These are phyloP conservation scores for Fusarium brevicatenulatum DNA, from an alignment of 2,329 filamentous ascomycete genomes.

Conservation along the genomic window DNA sequence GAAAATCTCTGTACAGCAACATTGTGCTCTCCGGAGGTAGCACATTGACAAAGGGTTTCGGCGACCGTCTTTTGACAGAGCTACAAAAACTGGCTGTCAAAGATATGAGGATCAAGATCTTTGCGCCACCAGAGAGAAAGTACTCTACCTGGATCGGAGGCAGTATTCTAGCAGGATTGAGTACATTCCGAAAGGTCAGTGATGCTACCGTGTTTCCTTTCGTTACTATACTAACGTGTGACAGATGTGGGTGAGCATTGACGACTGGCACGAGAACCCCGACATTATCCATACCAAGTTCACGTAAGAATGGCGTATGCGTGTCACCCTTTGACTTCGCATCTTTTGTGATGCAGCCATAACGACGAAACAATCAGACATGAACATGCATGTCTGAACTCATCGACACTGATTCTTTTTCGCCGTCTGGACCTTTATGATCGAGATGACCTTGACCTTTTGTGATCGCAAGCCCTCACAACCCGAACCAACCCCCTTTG, in stretches of 20 bases:
- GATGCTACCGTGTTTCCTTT: too few relatives aligned
- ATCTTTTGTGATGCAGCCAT: constrained; percentile 19
- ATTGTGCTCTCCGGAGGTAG: constrained; percentile 97
- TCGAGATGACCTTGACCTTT: constrained; percentile 26
- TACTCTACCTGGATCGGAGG: constrained; percentile 99
- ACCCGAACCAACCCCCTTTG: constrained; percentile 13
- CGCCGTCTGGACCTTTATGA: constrained; percentile 24
- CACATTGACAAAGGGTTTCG: constrained; percentile 96
- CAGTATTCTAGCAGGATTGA: constrained; percentile 94
- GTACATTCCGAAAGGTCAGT: constrained; percentile 95
- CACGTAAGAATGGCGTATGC: constrained; percentile 63
- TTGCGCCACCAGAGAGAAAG: constrained; percentile 95
- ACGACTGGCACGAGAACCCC: constrained; percentile 99
- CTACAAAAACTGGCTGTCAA: constrained; percentile 94
- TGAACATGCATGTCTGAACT: constrained; percentile 1
- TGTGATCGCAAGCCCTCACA: constrained; percentile 28
- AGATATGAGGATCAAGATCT: constrained; percentile 99
- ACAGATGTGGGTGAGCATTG: constrained; percentile 99
- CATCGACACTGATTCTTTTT: constrained; percentile 4
- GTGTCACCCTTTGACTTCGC: constrained; percentile 11
- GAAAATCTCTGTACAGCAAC: constrained; percentile 93
- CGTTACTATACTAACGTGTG: constrained; percentile 24
- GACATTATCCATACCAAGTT: constrained; percentile 99
- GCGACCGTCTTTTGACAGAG: constrained; percentile 89
- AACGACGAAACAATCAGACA: constrained; percentile 18